A percentile compares a stretch with the other conserved stretches of the same genome.
Evolutionary conservation across 805 yeast genomes (phyloP).

Genomic region (Wickerhamomyces chambardii): DNA sequence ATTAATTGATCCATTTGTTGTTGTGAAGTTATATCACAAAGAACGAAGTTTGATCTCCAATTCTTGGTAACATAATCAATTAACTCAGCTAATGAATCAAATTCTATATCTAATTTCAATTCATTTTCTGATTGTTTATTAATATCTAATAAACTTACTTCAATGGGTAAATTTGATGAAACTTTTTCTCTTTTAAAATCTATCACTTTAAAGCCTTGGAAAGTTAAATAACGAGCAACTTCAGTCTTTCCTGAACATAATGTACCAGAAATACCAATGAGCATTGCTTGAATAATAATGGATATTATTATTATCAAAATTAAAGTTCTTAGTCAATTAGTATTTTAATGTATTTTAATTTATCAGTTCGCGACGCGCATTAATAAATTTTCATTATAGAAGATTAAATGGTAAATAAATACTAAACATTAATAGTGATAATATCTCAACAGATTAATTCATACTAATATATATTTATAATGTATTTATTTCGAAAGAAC

Average conservation of each 20-base stretch:
- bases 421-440: no score
- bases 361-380: no score
- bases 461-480: no score
- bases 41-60: slow-evolving; percentile 58
- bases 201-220: slow-evolving; percentile 40
- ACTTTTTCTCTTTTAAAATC: slow-evolving; percentile 13
- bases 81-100: slow-evolving; percentile 33
- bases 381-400: no score
- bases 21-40: slow-evolving; percentile 37
- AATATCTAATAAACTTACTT: slow-evolving; percentile 1
- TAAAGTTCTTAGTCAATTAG: no score
- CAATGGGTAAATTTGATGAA: not conserved
- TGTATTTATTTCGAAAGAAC: no score
- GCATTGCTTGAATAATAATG: slow-evolving; percentile 29
- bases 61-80: slow-evolving; percentile 53
- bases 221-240: slow-evolving; percentile 46
- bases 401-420: no score
- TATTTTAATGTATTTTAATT: no score
- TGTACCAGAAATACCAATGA: slow-evolving; percentile 71
- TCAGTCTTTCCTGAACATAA: slow-evolving; percentile 58
- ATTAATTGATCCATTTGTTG: slow-evolving; percentile 35
- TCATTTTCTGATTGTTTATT: slow-evolving; percentile 6
- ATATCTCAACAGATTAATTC: no score
- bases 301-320: no score
- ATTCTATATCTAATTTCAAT: slow-evolving; percentile 19